A percentile compares a stretch with the other conserved stretches of the same genome.
These are phyloP conservation scores for Saposhnikovia divaricata DNA, from an alignment of 129 eudicot genomes.

Conservation along the genomic window DNA sequence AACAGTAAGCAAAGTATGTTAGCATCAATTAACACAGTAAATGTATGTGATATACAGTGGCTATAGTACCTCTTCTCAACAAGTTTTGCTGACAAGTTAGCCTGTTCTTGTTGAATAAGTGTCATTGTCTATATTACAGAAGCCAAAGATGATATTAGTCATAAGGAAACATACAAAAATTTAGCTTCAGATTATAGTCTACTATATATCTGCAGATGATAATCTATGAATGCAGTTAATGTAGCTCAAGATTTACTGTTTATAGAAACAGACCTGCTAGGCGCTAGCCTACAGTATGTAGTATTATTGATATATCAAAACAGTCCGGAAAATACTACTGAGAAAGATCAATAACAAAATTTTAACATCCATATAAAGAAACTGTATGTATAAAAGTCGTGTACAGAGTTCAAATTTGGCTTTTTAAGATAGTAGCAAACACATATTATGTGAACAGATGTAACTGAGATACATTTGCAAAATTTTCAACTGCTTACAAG, in stretches of 20 bases:
- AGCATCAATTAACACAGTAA: background rate
- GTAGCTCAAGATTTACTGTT: background rate
- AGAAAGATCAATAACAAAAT: background rate
- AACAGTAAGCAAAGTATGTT: conserved; percentile 20
- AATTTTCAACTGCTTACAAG: background rate
- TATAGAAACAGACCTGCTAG: background rate
- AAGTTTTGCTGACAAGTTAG: conserved; percentile 46
- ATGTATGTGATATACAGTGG: background rate
- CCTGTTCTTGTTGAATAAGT: conserved; percentile 69
- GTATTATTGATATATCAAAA: background rate
- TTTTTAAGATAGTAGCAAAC: background rate
- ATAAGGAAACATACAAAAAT: conserved; percentile 7
- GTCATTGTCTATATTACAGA: conserved; percentile 53
- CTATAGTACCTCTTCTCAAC: conserved; percentile 42
- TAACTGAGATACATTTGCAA: background rate
- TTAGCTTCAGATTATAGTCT: background rate
- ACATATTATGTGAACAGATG: background rate
- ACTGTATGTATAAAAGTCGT: background rate
- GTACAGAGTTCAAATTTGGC: background rate
- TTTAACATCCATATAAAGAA: background rate
- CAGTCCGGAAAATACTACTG: background rate
- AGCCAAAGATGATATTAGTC: conserved; percentile 12
- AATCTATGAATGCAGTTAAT: background rate
- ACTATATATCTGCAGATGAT: background rate
- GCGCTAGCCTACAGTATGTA: background rate